These are phyloP conservation scores for Hypomontagnella monticulosa DNA, from an alignment of 495 filamentous ascomycete species.

Conservation along the genomic window DNA sequence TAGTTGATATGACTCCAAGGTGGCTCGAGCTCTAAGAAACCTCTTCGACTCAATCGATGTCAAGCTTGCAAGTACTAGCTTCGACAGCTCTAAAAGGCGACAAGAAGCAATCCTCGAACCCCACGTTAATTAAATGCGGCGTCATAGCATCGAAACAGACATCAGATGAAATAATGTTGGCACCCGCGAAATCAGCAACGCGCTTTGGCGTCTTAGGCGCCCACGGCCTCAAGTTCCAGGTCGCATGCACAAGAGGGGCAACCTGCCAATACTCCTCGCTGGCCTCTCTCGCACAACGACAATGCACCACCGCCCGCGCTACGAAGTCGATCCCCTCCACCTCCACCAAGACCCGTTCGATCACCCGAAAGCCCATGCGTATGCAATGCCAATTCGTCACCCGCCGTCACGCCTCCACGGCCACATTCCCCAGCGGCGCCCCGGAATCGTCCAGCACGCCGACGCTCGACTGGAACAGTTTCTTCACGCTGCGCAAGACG, in stretches of 20 bases:
- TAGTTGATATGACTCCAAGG: not conserved
- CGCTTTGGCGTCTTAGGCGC: conserved; percentile 40
- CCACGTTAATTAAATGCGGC: conserved; percentile 7
- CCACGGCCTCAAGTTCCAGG: conserved; percentile 42
- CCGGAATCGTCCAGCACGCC: conserved; percentile 43
- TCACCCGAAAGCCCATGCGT: conserved; percentile 28
- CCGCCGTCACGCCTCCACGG: conserved; percentile 50
- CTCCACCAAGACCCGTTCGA: conserved; percentile 22
- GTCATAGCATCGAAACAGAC: conserved; percentile 6
- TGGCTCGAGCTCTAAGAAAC: conserved; percentile 35
- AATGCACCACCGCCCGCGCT: conserved; percentile 34
- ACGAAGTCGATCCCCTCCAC: conserved; percentile 31
- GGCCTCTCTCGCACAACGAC: conserved; percentile 32
- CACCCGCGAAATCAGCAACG: conserved; percentile 40
- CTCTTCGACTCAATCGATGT: conserved; percentile 29
- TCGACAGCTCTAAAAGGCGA: conserved; percentile 10
- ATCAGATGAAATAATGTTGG: conserved; percentile 44
- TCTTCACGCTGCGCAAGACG: conserved; percentile 86
- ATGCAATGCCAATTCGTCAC: conserved; percentile 40
- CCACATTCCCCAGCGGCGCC: conserved; percentile 50
- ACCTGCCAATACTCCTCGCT: conserved; percentile 41
- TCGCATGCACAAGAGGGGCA: conserved; percentile 40
- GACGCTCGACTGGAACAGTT: conserved; percentile 86
- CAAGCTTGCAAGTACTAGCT: conserved; percentile 33
- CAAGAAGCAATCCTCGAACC: conserved; percentile 16